Evolutionary conservation across 108 stramenopile genomes (phyloP).

Genomic region (Cyclotella baltica): DNA sequence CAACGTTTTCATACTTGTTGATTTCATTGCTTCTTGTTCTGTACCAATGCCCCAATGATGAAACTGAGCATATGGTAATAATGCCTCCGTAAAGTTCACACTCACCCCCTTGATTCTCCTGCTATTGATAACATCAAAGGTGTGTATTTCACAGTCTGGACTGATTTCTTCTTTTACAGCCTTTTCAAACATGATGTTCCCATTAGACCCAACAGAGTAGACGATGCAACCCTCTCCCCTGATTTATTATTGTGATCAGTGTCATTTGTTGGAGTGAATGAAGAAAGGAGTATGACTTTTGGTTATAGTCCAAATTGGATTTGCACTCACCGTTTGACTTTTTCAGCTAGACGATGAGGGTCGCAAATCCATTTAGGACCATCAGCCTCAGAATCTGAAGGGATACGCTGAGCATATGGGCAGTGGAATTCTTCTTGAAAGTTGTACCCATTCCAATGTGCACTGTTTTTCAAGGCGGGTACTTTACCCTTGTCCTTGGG

Average conservation of each 20-base stretch:
- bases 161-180: slow-evolving; percentile 53
- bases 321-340: background rate
- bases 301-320: too few species aligned
- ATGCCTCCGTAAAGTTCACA: slow-evolving; percentile 38
- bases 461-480: background rate
- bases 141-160: slow-evolving; percentile 59
- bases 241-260: too few species aligned
- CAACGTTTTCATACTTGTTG: slow-evolving; percentile 46
- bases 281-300: too few species aligned
- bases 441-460: slow-evolving; percentile 53
- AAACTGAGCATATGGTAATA: slow-evolving; percentile 32
- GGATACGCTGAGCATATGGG: slow-evolving; percentile 46
- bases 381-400: slow-evolving; percentile 52
- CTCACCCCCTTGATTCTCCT: too few species aligned
- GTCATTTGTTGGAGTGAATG: too few species aligned
- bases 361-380: slow-evolving; percentile 62
- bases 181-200: slow-evolving; percentile 60
- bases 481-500: slow-evolving; percentile 30
- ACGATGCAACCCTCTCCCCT: slow-evolving; percentile 57
- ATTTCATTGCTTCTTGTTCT: slow-evolving; percentile 1
- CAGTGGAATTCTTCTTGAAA: slow-evolving; percentile 66
- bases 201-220: slow-evolving; percentile 65
- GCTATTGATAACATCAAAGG: slow-evolving; percentile 53
- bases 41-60: slow-evolving; percentile 48
- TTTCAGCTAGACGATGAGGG: background rate